phyloP scores from a whole-genome alignment of 495 filamentous ascomycete genomes.

The Aspergillus coremiiformis region DNA sequence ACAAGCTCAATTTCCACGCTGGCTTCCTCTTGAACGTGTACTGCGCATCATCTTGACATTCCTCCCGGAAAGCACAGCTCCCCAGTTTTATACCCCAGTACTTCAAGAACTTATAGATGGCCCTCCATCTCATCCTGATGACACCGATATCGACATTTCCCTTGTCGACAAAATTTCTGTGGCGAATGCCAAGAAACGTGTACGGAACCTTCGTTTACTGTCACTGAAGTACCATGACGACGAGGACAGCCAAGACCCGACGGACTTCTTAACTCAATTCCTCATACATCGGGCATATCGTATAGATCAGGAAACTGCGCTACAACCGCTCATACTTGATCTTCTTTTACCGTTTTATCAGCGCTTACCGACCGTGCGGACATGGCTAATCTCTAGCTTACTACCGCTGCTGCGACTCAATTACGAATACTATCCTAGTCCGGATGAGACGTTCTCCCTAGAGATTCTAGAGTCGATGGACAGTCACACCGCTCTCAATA shows the following conservation, averaged over 20 bases:
- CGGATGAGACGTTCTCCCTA: constrained; percentile 48
- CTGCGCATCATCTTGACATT: constrained; percentile 79
- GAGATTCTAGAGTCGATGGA: constrained; percentile 51
- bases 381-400: constrained; percentile 70
- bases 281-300: constrained; percentile 66
- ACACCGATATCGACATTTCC: constrained; percentile 46
- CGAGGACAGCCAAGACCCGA: constrained; percentile 33
- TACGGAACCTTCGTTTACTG: constrained; percentile 61
- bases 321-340: constrained; percentile 63
- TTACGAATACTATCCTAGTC: constrained; percentile 71
- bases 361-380: constrained; percentile 55
- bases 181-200: constrained; percentile 57
- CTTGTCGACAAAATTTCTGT: constrained; percentile 56
- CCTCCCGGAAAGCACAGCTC: constrained; percentile 68
- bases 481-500: constrained; percentile 53
- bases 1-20: constrained; percentile 48
- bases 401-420: constrained; percentile 74
- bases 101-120: constrained; percentile 48
- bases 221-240: constrained; percentile 48
- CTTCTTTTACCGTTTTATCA: constrained; percentile 70
- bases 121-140: constrained; percentile 20
- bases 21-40: constrained; percentile 58
- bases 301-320: constrained; percentile 71
- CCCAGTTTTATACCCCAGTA: constrained; percentile 54
- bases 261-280: constrained; percentile 60